Percentiles rank a stretch among this genome's conserved stretches.
These are phyloP conservation scores for Penicillium sp. DNA, from an alignment of 2,329 filamentous ascomycete species.

Conservation along the genomic window DNA sequence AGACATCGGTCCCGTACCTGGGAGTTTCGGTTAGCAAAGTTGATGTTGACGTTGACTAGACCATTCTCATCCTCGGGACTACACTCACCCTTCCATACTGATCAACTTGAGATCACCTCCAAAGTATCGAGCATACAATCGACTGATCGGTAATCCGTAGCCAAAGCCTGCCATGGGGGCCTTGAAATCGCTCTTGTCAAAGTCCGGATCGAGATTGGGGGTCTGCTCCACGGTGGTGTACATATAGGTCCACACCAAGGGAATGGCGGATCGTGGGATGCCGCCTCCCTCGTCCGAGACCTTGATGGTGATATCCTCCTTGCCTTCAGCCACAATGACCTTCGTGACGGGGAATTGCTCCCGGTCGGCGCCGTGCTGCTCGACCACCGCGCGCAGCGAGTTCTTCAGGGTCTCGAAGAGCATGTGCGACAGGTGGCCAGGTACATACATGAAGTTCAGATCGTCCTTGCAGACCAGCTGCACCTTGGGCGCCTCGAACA, in stretches of 20 bases:
- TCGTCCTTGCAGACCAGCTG: constrained; percentile 94
- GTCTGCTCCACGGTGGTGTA: constrained; percentile 98
- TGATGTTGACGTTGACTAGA: no score
- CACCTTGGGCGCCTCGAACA: constrained; percentile 95
- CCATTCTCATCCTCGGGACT: constrained; percentile 13
- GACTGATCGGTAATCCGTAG: constrained; percentile 93
- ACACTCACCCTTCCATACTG: constrained; percentile 93
- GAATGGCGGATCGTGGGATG: constrained; percentile 89
- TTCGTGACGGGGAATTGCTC: constrained; percentile 96
- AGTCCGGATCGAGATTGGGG: constrained; percentile 92
- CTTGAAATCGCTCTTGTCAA: constrained; percentile 99
- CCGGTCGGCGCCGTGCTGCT: constrained; percentile 91
- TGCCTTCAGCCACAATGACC: constrained; percentile 95
- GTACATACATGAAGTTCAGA: constrained; percentile 99
- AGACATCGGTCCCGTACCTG: constrained; percentile 97
- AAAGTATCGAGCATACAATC: constrained; percentile 95
- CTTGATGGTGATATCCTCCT: constrained; percentile 99
- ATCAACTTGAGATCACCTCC: constrained; percentile 96
- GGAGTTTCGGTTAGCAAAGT: constrained; percentile 16
- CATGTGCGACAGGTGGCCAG: constrained; percentile 98
- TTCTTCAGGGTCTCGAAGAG: constrained; percentile 99
- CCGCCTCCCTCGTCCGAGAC: constrained; percentile 95
- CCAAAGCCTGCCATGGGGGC: constrained; percentile 98
- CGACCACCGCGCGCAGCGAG: constrained; percentile 93
- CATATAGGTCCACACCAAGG: constrained; percentile 99